Evolutionary conservation across 176 grass and related monocot genomes (phyloP).

Genomic region (Triticum urartu): DNA sequence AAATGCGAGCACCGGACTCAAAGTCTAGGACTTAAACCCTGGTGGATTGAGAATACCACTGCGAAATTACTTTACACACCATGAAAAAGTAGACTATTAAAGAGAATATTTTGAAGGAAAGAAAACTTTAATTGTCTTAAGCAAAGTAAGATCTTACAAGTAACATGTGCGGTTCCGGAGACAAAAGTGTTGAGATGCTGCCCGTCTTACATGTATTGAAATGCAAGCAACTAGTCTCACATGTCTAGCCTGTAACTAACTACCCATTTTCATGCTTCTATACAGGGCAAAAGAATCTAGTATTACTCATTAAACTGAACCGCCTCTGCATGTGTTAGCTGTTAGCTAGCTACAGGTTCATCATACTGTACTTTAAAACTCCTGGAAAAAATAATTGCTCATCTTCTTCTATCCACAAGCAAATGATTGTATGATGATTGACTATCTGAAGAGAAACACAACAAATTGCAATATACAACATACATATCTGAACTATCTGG

Average conservation of each 20-base stretch:
- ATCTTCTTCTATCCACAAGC: background rate
- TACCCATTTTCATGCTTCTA: slow-evolving; percentile 6
- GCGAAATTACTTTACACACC: too few species aligned
- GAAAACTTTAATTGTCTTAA: slow-evolving; percentile 11
- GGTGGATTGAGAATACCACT: too few species aligned
- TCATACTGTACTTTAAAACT: slow-evolving; percentile 24
- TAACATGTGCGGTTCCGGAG: slow-evolving; percentile 14
- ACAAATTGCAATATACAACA: slow-evolving; percentile 20
- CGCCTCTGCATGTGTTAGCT: slow-evolving; percentile 32
- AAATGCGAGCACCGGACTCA: too few species aligned
- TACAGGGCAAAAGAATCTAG: slow-evolving; percentile 23
- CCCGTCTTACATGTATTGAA: slow-evolving; percentile 42
- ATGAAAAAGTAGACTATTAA: background rate
- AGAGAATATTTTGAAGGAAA: background rate
- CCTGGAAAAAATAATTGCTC: background rate
- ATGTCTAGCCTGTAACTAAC: slow-evolving; percentile 44
- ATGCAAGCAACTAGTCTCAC: slow-evolving; percentile 42
- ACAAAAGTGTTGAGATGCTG: slow-evolving; percentile 21
- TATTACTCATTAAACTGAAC: slow-evolving; percentile 33
- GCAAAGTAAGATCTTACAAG: slow-evolving; percentile 9
- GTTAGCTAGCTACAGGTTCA: slow-evolving; percentile 26
- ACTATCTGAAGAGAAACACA: slow-evolving; percentile 9
- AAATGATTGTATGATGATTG: slow-evolving; percentile 51
- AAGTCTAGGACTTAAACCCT: too few species aligned
- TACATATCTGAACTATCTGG: slow-evolving; percentile 35